These are phyloP conservation scores for Alternaria alternata DNA, from an alignment of 2,329 filamentous ascomycete species.

Conservation along the genomic window DNA sequence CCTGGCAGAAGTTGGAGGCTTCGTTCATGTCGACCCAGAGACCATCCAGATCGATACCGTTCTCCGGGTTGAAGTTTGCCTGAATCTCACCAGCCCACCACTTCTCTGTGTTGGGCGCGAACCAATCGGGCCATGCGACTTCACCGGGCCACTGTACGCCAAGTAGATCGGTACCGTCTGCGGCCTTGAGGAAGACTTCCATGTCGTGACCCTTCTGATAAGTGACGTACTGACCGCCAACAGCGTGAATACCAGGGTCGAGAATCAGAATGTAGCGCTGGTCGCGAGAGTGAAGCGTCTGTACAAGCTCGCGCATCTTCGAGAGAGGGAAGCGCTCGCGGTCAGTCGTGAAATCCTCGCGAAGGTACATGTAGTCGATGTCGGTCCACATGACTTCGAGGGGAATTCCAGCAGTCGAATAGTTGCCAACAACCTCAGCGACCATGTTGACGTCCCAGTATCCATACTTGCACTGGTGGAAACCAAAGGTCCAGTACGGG, in stretches of 20 bases:
- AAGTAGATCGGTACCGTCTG: conserved; percentile 64
- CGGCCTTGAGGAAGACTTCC: conserved; percentile 62
- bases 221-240: conserved; percentile 59
- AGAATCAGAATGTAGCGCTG: conserved; percentile 82
- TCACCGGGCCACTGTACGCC: conserved; percentile 82
- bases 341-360: conserved; percentile 71
- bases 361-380: conserved; percentile 72
- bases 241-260: conserved; percentile 65
- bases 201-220: conserved; percentile 69
- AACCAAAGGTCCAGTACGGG: conserved; percentile 63
- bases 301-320: conserved; percentile 70
- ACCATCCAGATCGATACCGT: conserved; percentile 77
- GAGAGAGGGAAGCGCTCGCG: conserved; percentile 68
- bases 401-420: conserved; percentile 70
- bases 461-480: conserved; percentile 62
- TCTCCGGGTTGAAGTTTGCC: conserved; percentile 68
- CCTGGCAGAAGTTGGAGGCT: conserved; percentile 48
- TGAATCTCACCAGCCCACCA: conserved; percentile 77
- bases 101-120: conserved; percentile 66
- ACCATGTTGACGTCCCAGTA: conserved; percentile 68
- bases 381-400: conserved; percentile 79
- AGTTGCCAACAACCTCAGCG: conserved; percentile 73
- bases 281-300: conserved; percentile 70
- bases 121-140: conserved; percentile 80
- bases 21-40: conserved; percentile 65